Base-by-base conservation (phyloP, 202 grass and related monocot species). In the Schoenoplectus triqueter region DNA sequence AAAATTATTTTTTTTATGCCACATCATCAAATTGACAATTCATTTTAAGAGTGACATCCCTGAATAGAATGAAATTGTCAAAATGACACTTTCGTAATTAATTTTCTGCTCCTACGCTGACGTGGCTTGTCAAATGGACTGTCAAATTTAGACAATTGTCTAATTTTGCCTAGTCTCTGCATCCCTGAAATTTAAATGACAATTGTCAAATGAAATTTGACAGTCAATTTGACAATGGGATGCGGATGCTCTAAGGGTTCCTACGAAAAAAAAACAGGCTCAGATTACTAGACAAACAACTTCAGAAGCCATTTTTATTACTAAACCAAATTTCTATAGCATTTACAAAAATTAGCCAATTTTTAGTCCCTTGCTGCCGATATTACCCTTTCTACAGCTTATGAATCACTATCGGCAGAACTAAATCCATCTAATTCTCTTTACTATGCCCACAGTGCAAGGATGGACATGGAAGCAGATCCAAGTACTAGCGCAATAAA, bases 381-480 rank as follows among this genome's bases (percentile, higher is more conserved):
- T 73, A 41, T 70, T 78, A 59, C 31, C 31, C 52, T 44, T 13
- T 57, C 74, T 60, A 44, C 54, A 56, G 50, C 51, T 56, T 60
- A 60, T 31, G 48, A 78, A 78, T 60, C 54, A 59, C 54, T 78
- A 41, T 78, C 8, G 31, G 14, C 52, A 10, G 11, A 78, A 60
- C 31, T 60, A 78, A 42, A 42, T 59, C 54, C 21, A 59, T 60
- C 74, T 60, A 59, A 82, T 39, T 18, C 6, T 15, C 31, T 54
- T 47, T 40, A 59, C 19, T 92, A 98, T 82, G 96, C 96, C 93
- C 96, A 98, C 79, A 98, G 91, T 82, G 96, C 96, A 66, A 98
- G 89, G 82, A 98, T 83, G 69, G 95, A 98, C 95, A 98, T 98
- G 3, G 95, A 92, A 83, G 93, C 93, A 80, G 95, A 98, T 88